A percentile compares a stretch with the other conserved stretches of the same genome.
These are phyloP conservation scores for Zea mays DNA, from an alignment of 176 grass and related monocot species.

Conservation along the genomic window Zm-B73-REFERENCE-NAM-5.0 NC_050102.1:161773001-161773500, in stretches of 20 bases:
- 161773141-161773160: background rate
- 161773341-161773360: background rate
- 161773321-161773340: background rate
- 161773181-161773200: background rate
- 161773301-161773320: background rate
- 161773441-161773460: background rate
- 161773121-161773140: background rate
- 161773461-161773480: background rate
- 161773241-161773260: background rate
- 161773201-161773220: background rate
- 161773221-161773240: background rate
- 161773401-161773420: background rate
- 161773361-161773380: background rate
- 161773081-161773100: background rate
- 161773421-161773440: background rate
- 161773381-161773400: background rate
- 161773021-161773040: background rate
- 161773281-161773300: background rate
- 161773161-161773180: background rate
- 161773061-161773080: background rate
- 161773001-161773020: background rate
- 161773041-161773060: background rate
- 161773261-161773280: background rate
- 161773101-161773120: background rate
- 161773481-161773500: background rate